Evolutionary conservation across 2,329 filamentous ascomycete species (phyloP).

Genomic region (Decorospora gaudefroyi): DNA sequence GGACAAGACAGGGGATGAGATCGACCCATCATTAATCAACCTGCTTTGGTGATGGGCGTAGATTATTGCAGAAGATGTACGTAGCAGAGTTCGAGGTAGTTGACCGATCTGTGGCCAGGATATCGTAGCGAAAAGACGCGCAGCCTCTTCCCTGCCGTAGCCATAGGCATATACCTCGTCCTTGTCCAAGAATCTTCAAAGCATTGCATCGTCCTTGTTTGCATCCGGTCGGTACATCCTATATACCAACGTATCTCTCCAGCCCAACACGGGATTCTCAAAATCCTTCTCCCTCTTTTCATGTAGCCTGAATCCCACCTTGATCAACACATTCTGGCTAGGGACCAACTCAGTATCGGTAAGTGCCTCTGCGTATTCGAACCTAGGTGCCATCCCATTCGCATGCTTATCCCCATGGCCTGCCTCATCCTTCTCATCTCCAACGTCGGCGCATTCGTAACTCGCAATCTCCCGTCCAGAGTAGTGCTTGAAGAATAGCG

Average conservation of each 20-base stretch:
- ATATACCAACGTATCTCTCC: slow-evolving; percentile 46
- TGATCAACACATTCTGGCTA: slow-evolving; percentile 62
- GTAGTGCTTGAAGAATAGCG: slow-evolving; percentile 48
- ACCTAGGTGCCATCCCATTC: slow-evolving; percentile 7
- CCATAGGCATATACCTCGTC: background rate
- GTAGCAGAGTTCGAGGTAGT: no score
- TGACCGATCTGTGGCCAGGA: no score
- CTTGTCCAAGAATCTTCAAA: slow-evolving; percentile 2
- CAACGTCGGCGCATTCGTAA: background rate
- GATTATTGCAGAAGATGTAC: background rate
- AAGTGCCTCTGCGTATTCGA: slow-evolving; percentile 49
- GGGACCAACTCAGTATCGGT: slow-evolving; percentile 56
- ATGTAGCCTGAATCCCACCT: slow-evolving; percentile 59
- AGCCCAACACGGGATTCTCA: slow-evolving; percentile 43
- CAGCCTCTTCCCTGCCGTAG: background rate
- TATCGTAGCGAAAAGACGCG: no score
- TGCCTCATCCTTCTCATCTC: background rate
- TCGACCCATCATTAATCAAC: slow-evolving; percentile 2
- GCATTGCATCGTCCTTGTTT: no score
- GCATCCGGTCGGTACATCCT: slow-evolving; percentile 32
- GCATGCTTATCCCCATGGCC: background rate
- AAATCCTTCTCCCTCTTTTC: slow-evolving; percentile 51
- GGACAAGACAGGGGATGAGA: slow-evolving; percentile 2
- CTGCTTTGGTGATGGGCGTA: background rate
- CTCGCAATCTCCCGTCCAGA: slow-evolving; percentile 7